These are phyloP conservation scores for Scedosporium minutisporum DNA, from an alignment of 2,329 filamentous ascomycete species.

Conservation along the genomic window DNA sequence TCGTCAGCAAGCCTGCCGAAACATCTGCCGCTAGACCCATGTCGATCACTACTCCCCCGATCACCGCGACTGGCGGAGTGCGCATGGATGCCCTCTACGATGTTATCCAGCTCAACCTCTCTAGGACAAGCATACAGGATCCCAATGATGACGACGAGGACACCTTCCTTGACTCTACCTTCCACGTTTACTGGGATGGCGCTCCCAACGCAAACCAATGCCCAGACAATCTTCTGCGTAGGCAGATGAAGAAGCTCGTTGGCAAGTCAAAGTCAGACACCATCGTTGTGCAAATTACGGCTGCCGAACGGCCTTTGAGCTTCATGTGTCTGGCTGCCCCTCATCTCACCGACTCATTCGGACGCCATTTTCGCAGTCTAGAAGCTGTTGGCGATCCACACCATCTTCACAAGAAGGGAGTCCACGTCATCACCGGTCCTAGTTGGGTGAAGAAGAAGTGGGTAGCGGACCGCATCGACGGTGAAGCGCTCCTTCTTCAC, in stretches of 20 bases:
- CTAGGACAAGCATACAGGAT: slow-evolving; percentile 3
- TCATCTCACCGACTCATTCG: neutral
- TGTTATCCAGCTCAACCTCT: slow-evolving; percentile 5
- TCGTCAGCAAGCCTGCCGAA: neutral
- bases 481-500: slow-evolving; percentile 1
- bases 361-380: slow-evolving; percentile 1
- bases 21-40: neutral
- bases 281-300: slow-evolving; percentile 1
- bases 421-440: slow-evolving; percentile 4
- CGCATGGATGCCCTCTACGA: slow-evolving; percentile 14
- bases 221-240: slow-evolving; percentile 2
- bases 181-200: slow-evolving; percentile 4
- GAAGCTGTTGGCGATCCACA: slow-evolving; percentile 4
- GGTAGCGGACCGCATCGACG: slow-evolving; percentile 4
- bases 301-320: neutral
- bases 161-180: slow-evolving; percentile 2
- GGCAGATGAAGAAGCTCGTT: neutral
- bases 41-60: slow-evolving; percentile 4
- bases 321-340: neutral
- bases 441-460: slow-evolving; percentile 6
- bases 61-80: slow-evolving; percentile 2
- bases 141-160: neutral
- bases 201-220: neutral
- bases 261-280: slow-evolving; percentile 1
- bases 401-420: slow-evolving; percentile 3